phyloP scores from a whole-genome alignment of 495 filamentous ascomycete species.

The Daldinia decipiens region DNA sequence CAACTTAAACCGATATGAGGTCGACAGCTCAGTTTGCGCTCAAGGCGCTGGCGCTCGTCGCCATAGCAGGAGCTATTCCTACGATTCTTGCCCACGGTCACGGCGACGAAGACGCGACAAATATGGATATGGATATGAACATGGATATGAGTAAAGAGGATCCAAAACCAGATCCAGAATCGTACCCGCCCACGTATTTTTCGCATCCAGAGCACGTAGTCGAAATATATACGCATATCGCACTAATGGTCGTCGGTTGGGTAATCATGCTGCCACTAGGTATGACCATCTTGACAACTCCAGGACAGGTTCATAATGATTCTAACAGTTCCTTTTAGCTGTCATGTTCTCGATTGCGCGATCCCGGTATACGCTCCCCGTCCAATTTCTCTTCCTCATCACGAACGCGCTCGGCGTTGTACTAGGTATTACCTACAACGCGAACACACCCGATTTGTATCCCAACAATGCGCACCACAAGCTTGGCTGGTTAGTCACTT shows the following conservation, averaged over 20 bases:
- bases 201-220: slow-evolving; percentile 70
- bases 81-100: slow-evolving; percentile 57
- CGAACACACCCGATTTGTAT: slow-evolving; percentile 87
- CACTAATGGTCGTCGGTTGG: slow-evolving; percentile 83
- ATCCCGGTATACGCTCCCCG: slow-evolving; percentile 76
- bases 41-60: slow-evolving; percentile 44
- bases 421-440: slow-evolving; percentile 80
- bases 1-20: slow-evolving; percentile 35
- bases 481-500: slow-evolving; percentile 87
- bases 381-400: slow-evolving; percentile 79
- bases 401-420: slow-evolving; percentile 77
- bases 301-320: neutral
- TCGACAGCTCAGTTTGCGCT: slow-evolving; percentile 35
- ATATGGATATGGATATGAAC: slow-evolving; percentile 60
- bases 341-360: slow-evolving; percentile 86
- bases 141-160: slow-evolving; percentile 56
- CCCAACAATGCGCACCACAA: slow-evolving; percentile 88
- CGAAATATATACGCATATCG: slow-evolving; percentile 80
- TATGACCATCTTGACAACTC: slow-evolving; percentile 54
- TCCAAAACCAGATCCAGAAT: slow-evolving; percentile 52
- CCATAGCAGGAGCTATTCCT: slow-evolving; percentile 47
- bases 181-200: slow-evolving; percentile 76
- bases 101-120: slow-evolving; percentile 46
- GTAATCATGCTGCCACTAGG: slow-evolving; percentile 83
- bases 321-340: slow-evolving; percentile 61